Conservation (phyloP, 2,329 filamentous ascomycete genomes). For the Neonectria neomacrospora region DNA sequence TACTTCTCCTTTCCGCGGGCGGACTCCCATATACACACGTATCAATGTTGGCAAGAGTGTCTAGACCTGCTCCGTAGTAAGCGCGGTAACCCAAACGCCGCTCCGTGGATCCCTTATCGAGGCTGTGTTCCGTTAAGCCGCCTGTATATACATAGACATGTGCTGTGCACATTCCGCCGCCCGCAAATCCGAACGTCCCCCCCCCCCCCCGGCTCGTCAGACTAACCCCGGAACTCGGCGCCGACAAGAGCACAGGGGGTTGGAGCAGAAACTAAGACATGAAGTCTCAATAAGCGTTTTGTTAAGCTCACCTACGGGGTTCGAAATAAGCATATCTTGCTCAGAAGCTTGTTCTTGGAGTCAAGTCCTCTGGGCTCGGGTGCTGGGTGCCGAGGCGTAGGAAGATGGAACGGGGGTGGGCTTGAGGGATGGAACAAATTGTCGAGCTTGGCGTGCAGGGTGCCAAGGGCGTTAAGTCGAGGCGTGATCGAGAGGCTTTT, state of each 20-base stretch:
- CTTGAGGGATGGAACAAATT: not conserved
- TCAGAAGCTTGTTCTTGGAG: conserved; percentile 15
- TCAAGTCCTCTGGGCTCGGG: not conserved
- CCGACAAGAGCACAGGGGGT: not conserved
- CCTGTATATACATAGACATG: too few species aligned
- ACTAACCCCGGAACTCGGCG: not conserved
- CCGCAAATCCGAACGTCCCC: not conserved
- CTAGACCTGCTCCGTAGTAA: not conserved
- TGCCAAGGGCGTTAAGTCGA: conserved; percentile 10
- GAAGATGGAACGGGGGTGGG: not conserved
- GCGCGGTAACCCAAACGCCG: not conserved
- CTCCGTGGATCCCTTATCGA: not conserved
- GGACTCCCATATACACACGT: not conserved
- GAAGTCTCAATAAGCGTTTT: not conserved
- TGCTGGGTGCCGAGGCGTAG: not conserved
- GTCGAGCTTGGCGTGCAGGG: conserved; percentile 26
- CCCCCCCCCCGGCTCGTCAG: not conserved
- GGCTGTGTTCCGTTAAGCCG: too few species aligned
- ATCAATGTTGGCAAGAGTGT: not conserved
- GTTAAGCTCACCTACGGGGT: conserved; percentile 7
- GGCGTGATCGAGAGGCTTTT: not conserved
- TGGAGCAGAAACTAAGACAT: not conserved
- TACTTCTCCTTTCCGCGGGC: not conserved
- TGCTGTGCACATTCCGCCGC: too few species aligned
- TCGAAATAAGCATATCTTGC: conserved; percentile 17